phyloP scores from a whole-genome alignment of 805 yeast genomes.

The Teunomyces barrocoloradensis region DNA sequence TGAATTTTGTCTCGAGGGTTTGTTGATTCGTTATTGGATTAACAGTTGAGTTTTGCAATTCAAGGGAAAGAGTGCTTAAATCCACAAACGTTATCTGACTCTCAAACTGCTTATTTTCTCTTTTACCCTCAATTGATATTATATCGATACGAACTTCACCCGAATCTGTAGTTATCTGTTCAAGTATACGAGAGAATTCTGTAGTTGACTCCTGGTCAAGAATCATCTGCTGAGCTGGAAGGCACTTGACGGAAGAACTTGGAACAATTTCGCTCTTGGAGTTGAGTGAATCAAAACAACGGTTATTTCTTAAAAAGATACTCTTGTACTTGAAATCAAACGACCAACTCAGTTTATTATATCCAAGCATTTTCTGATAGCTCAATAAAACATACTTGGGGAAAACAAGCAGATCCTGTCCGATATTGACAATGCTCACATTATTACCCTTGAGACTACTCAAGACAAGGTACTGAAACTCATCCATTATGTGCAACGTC shows the following conservation, averaged over 20 bases:
- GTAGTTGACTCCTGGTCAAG: slow-evolving; percentile 10
- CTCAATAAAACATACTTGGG: not conserved
- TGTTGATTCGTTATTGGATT: not conserved
- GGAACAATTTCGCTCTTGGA: not conserved
- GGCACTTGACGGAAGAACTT: slow-evolving; percentile 1
- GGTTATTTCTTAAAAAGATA: slow-evolving; percentile 4
- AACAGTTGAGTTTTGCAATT: slow-evolving; percentile 3
- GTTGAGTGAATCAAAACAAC: not conserved
- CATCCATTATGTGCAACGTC: slow-evolving; percentile 15
- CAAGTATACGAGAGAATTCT: slow-evolving; percentile 6
- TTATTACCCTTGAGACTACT: slow-evolving; percentile 15
- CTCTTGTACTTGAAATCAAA: slow-evolving; percentile 10
- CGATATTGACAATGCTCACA: slow-evolving; percentile 7
- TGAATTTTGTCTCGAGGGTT: slow-evolving; percentile 1
- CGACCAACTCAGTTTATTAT: slow-evolving; percentile 5
- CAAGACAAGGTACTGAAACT: slow-evolving; percentile 19
- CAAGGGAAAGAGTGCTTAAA: slow-evolving; percentile 4
- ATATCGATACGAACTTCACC: slow-evolving; percentile 6
- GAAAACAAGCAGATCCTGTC: not conserved
- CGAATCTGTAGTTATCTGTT: not conserved
- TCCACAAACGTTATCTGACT: slow-evolving; percentile 15
- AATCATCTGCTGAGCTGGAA: slow-evolving; percentile 18
- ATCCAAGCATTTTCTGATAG: not conserved
- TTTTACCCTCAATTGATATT: slow-evolving; percentile 11
- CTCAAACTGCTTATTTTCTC: slow-evolving; percentile 6